Base-by-base conservation (phyloP, 257 asterid genomes). In the Eustoma russellianum region DNA sequence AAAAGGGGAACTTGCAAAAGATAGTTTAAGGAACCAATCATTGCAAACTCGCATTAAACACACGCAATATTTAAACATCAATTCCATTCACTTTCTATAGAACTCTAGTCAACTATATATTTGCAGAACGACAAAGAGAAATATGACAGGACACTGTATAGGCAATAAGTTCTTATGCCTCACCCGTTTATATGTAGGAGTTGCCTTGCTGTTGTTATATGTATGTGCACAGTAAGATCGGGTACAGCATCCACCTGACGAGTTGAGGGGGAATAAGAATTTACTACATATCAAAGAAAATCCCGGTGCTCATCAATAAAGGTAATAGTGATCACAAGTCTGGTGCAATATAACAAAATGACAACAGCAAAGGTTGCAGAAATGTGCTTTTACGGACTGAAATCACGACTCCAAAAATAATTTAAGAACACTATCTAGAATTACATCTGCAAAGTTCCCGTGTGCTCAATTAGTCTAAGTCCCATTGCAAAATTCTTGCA, bases 221-320 rank as follows among this genome's bases (percentile, higher is more conserved):
- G 95, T 66, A 92, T 78, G 55, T 76, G 91, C 70, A 77, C 70
- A 43, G 77, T 75, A 65, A 92, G 99, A 72, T 85, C 94, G 3
- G 99, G 94, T 57, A 88, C 91, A 61, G 94, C 99, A 79, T 76
- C 97, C 71, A 92, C 99, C 99, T 92, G 68, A 57, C 18, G 65
- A 55, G 17, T 44, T 50, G 66, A 77, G 63, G 66, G 17, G 49
- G 33, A n/a, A 16, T 7, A 48, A 17, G 53, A 57, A 11, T 6
- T 18, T 40, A 51, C 2, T 33, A 28, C 30, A 13, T 34, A 19
- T 46, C 60, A 18, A 14, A 13, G 9, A 55, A 18, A 13, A 10
- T 13, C 13, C 17, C 19, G 11, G 38, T 41, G 28, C 34, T 28
- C 41, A 18, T 54, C 43, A 12, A 41, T 28, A 12, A 11, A 18